Conservation (phyloP, 139 green algal species). For the Mesotaenium endlicherianum region DNA sequence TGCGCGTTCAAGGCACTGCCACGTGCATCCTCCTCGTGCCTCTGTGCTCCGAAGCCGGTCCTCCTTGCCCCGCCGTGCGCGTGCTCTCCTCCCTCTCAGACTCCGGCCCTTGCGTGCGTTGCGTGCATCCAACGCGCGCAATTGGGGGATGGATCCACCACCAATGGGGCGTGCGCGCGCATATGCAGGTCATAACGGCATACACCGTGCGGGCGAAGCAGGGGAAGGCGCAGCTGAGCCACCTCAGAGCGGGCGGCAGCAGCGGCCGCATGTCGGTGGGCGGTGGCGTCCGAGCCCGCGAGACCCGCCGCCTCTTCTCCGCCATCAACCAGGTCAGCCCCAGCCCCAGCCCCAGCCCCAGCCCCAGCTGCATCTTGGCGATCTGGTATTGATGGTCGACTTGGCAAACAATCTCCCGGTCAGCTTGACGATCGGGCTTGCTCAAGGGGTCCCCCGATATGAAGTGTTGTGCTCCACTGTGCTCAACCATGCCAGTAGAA, state of each 20-base stretch:
- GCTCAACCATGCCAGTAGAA: no score
- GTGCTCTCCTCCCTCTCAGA: neutral
- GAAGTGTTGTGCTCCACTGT: no score
- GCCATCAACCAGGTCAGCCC: neutral
- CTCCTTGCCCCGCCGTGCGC: neutral
- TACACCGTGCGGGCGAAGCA: conserved; percentile 33
- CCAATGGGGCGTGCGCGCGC: neutral
- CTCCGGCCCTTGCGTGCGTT: neutral
- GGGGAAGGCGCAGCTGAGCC: conserved; percentile 26
- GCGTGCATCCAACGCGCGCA: neutral
- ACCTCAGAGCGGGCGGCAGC: neutral
- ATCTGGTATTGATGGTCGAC: neutral
- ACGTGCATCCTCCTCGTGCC: no score
- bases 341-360: no score
- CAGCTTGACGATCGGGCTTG: no score
- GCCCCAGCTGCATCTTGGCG: neutral
- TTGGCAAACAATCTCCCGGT: neutral
- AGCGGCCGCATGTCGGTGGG: conserved; percentile 6
- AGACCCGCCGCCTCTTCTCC: conserved; percentile 8
- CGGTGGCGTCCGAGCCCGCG: neutral
- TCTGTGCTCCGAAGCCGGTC: neutral
- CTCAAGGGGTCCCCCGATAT: no score
- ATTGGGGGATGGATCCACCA: no score
- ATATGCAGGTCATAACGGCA: conserved; percentile 20
- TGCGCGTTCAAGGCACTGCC: no score